Evolutionary conservation across 2,329 filamentous ascomycete species (phyloP), one percentile per base, ranked within the genome.

Genomic region (Cladophialophora yegresii): DNA sequence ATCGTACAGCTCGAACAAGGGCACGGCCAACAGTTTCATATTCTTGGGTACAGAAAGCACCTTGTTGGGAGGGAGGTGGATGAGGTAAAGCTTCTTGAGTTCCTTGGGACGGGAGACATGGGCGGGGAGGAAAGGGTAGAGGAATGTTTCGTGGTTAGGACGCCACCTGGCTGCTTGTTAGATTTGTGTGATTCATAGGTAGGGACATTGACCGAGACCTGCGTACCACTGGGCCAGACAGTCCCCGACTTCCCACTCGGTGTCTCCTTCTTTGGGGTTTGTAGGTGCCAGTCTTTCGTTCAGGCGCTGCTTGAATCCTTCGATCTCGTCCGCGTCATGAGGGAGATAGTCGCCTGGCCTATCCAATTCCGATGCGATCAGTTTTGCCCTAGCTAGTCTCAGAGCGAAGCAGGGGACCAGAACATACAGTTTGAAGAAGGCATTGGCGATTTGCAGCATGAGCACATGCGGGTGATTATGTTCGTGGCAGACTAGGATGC

Each of bases 361-460:
- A 67, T 28, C 40, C 4, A 8, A 32, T 3, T 36, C 53, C 10
- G 7, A 20, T 20, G 28, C 13, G 16, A 12, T 54, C n/a, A 54
- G 28, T 28, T 30, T 22, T n/a, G 51, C 5, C 28, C 13, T 6
- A 7, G 16, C 30, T 54, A 43, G 10, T n/a, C n/a, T n/a, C n/a
- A n/a, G n/a, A n/a, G n/a, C n/a, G n/a, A n/a, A 28, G 20, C 23
- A n/a, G 6, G 26, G 6, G 6, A 28, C 16, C 23, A n/a, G 28
- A 54, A 74, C 81, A 16, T 79, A 88, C 77, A 99, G 85, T 81
- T 99, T 99, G 83, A 99, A 99, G 82, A 99, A 99, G 26, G 95
- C 93, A 77, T 99, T 99, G 59, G 95, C 95, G 73, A 99, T 99
- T 83, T 99, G 95, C 68, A 99, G 85, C 95, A 99, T 98, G 71